Conservation (phyloP, 2,329 filamentous ascomycete genomes). For the Tolypocladium pustulatum region DNA sequence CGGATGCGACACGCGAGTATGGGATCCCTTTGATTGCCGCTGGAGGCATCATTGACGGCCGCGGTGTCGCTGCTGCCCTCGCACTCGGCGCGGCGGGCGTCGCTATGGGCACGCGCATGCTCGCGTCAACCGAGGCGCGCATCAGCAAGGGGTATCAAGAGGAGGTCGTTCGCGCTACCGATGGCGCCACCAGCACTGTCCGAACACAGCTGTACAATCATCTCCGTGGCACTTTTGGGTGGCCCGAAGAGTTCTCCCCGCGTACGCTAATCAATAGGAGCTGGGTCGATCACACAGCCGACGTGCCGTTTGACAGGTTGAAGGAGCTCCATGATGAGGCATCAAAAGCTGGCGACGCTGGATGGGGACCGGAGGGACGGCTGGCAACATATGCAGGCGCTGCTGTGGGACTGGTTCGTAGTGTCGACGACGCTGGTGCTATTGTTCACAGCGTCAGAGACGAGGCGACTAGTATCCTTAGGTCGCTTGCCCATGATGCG, state of each 20-base stretch:
- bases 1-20: constrained; percentile 23
- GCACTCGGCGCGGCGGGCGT: constrained; percentile 41
- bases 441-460: constrained; percentile 24
- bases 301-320: constrained; percentile 31
- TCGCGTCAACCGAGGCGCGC: constrained; percentile 34
- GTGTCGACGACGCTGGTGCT: constrained; percentile 23
- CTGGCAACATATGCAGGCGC: constrained; percentile 40
- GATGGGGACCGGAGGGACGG: constrained; percentile 36
- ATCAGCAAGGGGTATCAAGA: constrained; percentile 29
- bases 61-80: constrained; percentile 38
- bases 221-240: constrained; percentile 29
- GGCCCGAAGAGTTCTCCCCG: constrained; percentile 30
- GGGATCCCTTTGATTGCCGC: constrained; percentile 37
- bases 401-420: constrained; percentile 30
- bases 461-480: constrained; percentile 13
- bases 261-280: constrained; percentile 27
- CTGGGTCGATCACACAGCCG: constrained; percentile 23
- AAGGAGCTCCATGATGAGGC: constrained; percentile 30
- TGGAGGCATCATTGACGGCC: constrained; percentile 41
- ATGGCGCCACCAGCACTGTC: constrained; percentile 27
- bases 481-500: neutral
- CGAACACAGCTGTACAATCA: constrained; percentile 35
- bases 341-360: constrained; percentile 26
- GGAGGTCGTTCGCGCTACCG: constrained; percentile 28
- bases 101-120: constrained; percentile 53